Conservation (phyloP, 768 basidiomycete species). For the Coprinopsis sp. region DNA sequence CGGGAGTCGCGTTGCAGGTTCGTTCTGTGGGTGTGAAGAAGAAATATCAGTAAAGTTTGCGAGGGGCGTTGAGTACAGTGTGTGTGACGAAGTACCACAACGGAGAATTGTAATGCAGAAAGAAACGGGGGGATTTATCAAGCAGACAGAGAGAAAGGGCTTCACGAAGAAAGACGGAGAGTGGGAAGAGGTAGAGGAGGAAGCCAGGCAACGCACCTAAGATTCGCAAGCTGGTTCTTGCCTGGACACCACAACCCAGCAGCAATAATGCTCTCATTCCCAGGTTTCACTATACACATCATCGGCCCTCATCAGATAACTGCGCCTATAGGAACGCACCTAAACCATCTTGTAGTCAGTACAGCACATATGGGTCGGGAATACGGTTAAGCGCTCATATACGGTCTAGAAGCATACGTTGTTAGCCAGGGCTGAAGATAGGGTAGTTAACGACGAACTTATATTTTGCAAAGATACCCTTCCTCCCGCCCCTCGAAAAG, state of each 20-base stretch:
- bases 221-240: conserved; percentile 71
- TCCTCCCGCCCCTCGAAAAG: conserved; percentile 85
- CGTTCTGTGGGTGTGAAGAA: conserved; percentile 34
- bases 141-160: too few relatives aligned
- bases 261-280: conserved; percentile 67
- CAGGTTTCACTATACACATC: conserved; percentile 69
- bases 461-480: conserved; percentile 90
- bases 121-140: too few relatives aligned
- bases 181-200: neutral
- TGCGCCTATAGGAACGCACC: too few relatives aligned
- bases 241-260: conserved; percentile 78
- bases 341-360: too few relatives aligned
- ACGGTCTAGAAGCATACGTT: conserved; percentile 42
- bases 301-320: too few relatives aligned
- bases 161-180: too few relatives aligned
- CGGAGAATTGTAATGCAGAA: neutral
- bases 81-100: too few relatives aligned
- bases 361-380: too few relatives aligned
- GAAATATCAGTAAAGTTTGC: too few relatives aligned
- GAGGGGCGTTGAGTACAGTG: too few relatives aligned
- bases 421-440: neutral
- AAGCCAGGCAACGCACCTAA: conserved; percentile 44
- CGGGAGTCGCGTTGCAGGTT: conserved; percentile 59
- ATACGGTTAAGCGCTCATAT: conserved; percentile 42
- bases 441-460: conserved; percentile 30